Base-by-base conservation (phyloP, 352 stramenopile genomes). In the Globisporangium sylvaticum region DNA sequence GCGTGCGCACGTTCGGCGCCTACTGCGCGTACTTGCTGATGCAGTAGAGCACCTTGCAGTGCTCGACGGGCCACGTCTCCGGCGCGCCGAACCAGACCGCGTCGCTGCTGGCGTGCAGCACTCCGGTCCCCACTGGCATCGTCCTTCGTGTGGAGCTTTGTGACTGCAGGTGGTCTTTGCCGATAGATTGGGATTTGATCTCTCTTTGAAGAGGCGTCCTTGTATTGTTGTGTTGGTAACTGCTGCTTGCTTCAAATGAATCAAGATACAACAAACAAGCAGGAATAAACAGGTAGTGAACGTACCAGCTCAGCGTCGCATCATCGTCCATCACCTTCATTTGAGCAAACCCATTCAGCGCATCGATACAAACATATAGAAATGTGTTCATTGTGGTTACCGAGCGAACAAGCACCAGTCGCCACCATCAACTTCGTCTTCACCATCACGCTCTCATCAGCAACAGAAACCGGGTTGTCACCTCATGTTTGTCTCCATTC, bases 31-130 rank as follows among this genome's bases (percentile, higher is more conserved):
- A 98, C 60, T 94, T 81, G 64, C 93, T 96, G 70, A 99, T 97
- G 65, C 96, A 81, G 68, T 98, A 98, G 18, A 99, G 81, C 48
- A 99, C 78, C 39, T 93, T 89, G 72, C 97, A 98, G 74, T 99
- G 97, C 57, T 98, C 98, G 58, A 92, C 76, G 29, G 96, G 79
- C 84, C 81, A 92, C 25, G 65, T 74, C 24, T 91, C 83, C 14
- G 75, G 76, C 24, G 75, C 72, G 1, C 77, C 78, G 34, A 87
- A 83, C 79, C 83, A 90, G 42, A 91, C 69, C 6, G 67, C 68
- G 65, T 81, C 74, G 27, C 72, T 70, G 37, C 65, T 70, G 14
- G 57, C 34, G 10, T 70, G 65, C 0, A 72, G 60, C 25, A 62
- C 46, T 7, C 66, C 54, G 0, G 44, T 39, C 42, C 59, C 39